Conservation (phyloP, 2,329 filamentous ascomycete genomes). For the Hawksworthiomyces lignivorus region DNA sequence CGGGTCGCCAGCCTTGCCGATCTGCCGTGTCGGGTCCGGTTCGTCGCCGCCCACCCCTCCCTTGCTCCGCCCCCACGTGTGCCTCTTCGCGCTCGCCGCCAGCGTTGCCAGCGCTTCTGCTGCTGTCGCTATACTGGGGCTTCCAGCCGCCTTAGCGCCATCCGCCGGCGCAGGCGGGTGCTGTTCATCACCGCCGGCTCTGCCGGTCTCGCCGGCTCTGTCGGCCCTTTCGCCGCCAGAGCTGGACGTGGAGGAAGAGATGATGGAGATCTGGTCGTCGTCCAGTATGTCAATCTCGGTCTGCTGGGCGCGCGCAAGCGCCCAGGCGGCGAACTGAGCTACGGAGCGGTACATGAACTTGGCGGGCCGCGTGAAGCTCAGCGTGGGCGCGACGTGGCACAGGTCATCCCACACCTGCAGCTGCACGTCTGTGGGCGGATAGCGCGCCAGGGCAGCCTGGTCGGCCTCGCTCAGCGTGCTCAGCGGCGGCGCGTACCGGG, state of each 20-base stretch:
- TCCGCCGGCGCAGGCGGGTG: too few relatives aligned
- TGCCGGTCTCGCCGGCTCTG: too few relatives aligned
- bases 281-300: conserved; percentile 72
- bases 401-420: conserved; percentile 94
- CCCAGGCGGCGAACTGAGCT: conserved; percentile 91
- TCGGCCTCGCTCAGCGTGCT: conserved; percentile 56
- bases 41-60: not conserved
- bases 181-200: too few relatives aligned
- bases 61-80: conserved; percentile 8
- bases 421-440: conserved; percentile 82
- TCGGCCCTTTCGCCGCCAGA: too few relatives aligned
- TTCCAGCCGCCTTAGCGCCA: conserved; percentile 11
- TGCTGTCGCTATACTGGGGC: conserved; percentile 4
- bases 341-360: conserved; percentile 94
- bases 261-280: conserved; percentile 68
- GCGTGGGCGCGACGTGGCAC: conserved; percentile 83
- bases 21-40: conserved; percentile 23
- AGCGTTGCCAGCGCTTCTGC: too few relatives aligned
- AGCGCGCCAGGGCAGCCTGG: conserved; percentile 52
- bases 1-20: conserved; percentile 82
- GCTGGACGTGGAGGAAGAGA: conserved; percentile 51
- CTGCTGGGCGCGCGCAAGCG: conserved; percentile 73
- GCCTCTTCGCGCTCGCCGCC: too few relatives aligned
- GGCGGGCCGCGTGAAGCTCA: conserved; percentile 93
- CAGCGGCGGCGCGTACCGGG: conserved; percentile 63